These are phyloP conservation scores for Pythium sukuiense DNA, from an alignment of 352 stramenopile species.

Conservation along the genomic window DNA sequence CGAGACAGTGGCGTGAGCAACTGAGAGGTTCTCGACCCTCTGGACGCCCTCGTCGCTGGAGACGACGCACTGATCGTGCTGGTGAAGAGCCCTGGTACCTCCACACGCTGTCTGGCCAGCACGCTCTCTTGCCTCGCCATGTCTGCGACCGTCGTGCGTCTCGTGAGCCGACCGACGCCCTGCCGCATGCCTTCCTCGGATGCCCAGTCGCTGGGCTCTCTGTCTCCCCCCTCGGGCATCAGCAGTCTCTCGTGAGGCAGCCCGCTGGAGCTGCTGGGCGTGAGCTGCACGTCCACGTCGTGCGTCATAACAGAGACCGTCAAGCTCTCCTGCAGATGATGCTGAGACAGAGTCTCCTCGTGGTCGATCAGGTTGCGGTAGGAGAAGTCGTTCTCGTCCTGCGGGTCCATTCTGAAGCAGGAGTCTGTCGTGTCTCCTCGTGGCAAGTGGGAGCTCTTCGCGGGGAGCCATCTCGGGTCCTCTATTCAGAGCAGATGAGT, in stretches of 20 bases:
- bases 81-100: conserved; percentile 11
- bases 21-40: conserved; percentile 7
- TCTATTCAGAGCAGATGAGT: background rate
- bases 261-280: conserved; percentile 8
- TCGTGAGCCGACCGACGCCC: conserved; percentile 1
- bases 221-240: conserved; percentile 15
- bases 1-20: conserved; percentile 20
- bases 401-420: conserved; percentile 1
- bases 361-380: conserved; percentile 30
- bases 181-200: conserved; percentile 27
- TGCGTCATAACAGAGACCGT: conserved; percentile 17
- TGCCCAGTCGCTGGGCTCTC: conserved; percentile 28
- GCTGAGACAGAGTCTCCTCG: conserved; percentile 7
- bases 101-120: conserved; percentile 14
- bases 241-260: conserved; percentile 23
- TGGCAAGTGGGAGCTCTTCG: too few species aligned
- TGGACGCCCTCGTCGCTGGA: background rate
- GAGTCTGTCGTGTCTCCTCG: too few species aligned
- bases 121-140: conserved; percentile 18
- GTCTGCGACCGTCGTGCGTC: conserved; percentile 5
- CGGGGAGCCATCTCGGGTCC: background rate
- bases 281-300: conserved; percentile 14
- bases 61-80: conserved; percentile 8
- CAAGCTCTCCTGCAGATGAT: conserved; percentile 11
- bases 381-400: conserved; percentile 22